These are phyloP conservation scores for Hanseniaspora lachancei DNA, from an alignment of 805 yeast genomes.

Conservation along the genomic window DNA sequence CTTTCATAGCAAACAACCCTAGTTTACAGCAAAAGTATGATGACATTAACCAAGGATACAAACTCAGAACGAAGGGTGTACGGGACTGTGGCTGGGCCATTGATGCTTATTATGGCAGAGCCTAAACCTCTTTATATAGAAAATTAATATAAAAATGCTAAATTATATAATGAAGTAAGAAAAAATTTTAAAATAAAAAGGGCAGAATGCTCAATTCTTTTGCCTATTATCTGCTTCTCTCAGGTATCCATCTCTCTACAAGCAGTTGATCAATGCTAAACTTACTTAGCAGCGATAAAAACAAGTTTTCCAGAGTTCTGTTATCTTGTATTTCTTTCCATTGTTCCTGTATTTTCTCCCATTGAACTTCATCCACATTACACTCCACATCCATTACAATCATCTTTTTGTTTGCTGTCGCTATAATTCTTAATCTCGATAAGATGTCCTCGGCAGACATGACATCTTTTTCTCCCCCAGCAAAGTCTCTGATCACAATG, in stretches of 20 bases:
- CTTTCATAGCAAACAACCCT: conserved; percentile 36
- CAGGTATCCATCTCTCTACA: conserved; percentile 75
- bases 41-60: conserved; percentile 39
- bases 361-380: conserved; percentile 30
- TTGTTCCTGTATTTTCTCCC: conserved; percentile 21
- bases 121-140: conserved; percentile 23
- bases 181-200: not conserved
- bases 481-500: conserved; percentile 31
- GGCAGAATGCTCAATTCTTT: not conserved
- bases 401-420: conserved; percentile 72
- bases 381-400: conserved; percentile 53
- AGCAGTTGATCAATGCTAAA: conserved; percentile 47
- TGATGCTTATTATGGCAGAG: conserved; percentile 52
- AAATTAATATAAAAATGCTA: not conserved
- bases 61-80: conserved; percentile 34
- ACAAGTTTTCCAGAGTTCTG: not conserved
- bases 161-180: not conserved
- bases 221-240: conserved; percentile 60
- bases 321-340: not conserved
- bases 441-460: conserved; percentile 42
- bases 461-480: not conserved
- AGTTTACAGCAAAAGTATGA: conserved; percentile 27
- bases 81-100: conserved; percentile 81
- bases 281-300: not conserved
- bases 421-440: conserved; percentile 63